Evolutionary conservation across 257 asterid species (phyloP).

Genomic region (Solanum peruvianum): DNA sequence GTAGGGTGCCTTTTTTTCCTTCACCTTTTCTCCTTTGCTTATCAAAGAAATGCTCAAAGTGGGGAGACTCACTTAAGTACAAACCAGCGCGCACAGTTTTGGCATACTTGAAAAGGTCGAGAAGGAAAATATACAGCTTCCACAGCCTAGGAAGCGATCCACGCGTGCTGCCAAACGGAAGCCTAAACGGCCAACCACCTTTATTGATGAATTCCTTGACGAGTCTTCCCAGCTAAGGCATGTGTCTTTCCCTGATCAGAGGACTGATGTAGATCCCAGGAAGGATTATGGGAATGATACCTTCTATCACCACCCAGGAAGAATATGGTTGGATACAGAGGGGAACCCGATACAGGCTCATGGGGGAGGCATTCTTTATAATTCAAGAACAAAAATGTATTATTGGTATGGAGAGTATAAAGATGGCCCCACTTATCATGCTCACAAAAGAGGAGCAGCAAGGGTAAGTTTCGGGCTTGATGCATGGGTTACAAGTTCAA

Average conservation of each 20-base stretch:
- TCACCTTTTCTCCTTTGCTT: conserved; percentile 40
- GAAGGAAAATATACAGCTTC: conserved; percentile 66
- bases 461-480: conserved; percentile 45
- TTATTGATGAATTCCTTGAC: conserved; percentile 80
- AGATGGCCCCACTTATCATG: conserved; percentile 93
- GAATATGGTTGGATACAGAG: conserved; percentile 86
- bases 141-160: conserved; percentile 69
- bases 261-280: conserved; percentile 51
- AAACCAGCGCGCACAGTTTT: conserved; percentile 25
- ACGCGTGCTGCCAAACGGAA: conserved; percentile 84
- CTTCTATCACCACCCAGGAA: conserved; percentile 58
- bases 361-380: conserved; percentile 87
- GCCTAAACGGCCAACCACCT: conserved; percentile 49
- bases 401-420: conserved; percentile 98
- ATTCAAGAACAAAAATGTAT: conserved; percentile 48
- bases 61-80: conserved; percentile 8
- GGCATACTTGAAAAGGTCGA: conserved; percentile 63
- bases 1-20: conserved; percentile 53
- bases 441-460: conserved; percentile 89
- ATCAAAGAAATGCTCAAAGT: conserved; percentile 21
- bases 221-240: conserved; percentile 76
- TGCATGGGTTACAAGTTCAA: neutral
- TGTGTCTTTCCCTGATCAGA: conserved; percentile 55
- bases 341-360: conserved; percentile 96
- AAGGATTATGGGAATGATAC: conserved; percentile 38